A percentile compares a stretch with the other conserved stretches of the same genome.
These are phyloP conservation scores for Fusarium sp. DNA, from an alignment of 2,329 filamentous ascomycete genomes.

Conservation along the genomic window DNA sequence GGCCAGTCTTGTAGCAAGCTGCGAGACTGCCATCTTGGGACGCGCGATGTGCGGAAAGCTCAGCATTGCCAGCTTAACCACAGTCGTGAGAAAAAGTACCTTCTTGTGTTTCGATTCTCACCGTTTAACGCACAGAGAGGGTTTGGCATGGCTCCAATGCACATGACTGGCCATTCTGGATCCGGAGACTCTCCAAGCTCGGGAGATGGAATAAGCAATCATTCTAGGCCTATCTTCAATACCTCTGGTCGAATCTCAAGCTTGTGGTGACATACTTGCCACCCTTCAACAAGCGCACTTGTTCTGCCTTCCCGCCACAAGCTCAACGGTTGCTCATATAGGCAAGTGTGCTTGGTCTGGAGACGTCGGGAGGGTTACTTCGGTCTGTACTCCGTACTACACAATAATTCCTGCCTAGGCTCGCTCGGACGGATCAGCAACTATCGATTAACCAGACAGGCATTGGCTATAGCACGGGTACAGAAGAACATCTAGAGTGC, in stretches of 20 bases:
- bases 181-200: not conserved
- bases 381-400: not conserved
- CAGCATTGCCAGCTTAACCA: not conserved
- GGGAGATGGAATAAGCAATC: not conserved
- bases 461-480: not conserved
- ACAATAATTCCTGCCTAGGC: not conserved
- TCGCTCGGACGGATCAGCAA: not conserved
- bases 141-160: not conserved
- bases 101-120: no score
- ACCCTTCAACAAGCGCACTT: not conserved
- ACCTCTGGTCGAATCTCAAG: not conserved
- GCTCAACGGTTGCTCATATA: not conserved
- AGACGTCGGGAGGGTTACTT: not conserved
- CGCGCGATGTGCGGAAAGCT: not conserved
- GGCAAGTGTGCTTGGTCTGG: not conserved
- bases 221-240: slow-evolving; percentile 3
- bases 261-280: not conserved
- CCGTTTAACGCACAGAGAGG: not conserved
- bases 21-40: not conserved
- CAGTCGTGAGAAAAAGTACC: not conserved
- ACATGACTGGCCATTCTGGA: not conserved
- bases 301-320: not conserved
- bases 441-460: not conserved
- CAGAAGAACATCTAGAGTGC: slow-evolving; percentile 5
- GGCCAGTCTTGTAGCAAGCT: not conserved